These are phyloP conservation scores for Trametes elegans DNA, from an alignment of 768 basidiomycete genomes.

Conservation along the genomic window DNA sequence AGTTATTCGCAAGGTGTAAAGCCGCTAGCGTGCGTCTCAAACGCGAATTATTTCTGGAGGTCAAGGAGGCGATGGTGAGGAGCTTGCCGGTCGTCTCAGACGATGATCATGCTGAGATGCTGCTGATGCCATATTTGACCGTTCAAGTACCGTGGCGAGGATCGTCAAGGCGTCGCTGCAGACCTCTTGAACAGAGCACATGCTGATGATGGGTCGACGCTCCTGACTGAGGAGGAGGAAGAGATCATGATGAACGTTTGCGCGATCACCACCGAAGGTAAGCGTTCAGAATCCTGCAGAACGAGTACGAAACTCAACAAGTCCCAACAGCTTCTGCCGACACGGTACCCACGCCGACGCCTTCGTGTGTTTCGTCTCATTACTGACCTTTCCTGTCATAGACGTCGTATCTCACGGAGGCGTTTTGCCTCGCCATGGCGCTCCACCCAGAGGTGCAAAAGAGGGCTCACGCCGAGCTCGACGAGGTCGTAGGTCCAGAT, in stretches of 20 bases:
- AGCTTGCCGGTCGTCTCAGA: not conserved
- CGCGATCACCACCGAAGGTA: not conserved
- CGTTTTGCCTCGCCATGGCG: constrained; percentile 25
- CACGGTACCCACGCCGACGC: not conserved
- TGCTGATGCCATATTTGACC: not conserved
- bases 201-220: not conserved
- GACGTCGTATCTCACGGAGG: constrained; percentile 10
- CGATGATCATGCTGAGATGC: not conserved
- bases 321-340: not conserved
- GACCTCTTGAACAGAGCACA: not conserved
- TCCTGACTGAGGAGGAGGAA: not conserved
- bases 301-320: not conserved
- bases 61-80: not conserved
- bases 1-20: not conserved
- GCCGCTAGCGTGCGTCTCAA: not conserved
- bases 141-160: not conserved
- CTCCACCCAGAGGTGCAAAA: constrained; percentile 30
- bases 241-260: constrained; percentile 1
- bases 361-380: not conserved
- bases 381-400: not conserved
- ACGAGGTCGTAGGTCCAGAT: constrained; percentile 35
- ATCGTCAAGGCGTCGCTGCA: not conserved
- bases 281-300: not conserved
- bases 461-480: constrained; percentile 36
- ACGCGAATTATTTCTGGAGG: not conserved